phyloP scores from a whole-genome alignment of 75 land plant genomes.

The Pseudotsuga menziesii region DNA sequence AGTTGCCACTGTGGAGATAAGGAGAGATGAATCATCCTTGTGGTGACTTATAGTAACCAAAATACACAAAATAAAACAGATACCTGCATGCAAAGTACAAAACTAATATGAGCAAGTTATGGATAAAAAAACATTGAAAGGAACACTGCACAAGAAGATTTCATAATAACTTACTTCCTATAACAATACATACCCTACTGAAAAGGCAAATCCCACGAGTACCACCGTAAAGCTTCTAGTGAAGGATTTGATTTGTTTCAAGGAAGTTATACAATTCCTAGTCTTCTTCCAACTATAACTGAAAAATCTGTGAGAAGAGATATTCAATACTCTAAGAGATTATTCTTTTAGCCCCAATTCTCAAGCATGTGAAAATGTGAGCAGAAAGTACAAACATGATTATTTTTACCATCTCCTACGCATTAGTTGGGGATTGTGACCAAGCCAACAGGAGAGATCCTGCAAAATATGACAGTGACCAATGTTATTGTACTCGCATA shows the following conservation, averaged over 20 bases:
- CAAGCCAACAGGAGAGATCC: slow-evolving; percentile 57
- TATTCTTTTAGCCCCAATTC: neutral
- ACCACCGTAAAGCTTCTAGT: slow-evolving; percentile 76
- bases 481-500: slow-evolving; percentile 65
- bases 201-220: slow-evolving; percentile 51
- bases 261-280: slow-evolving; percentile 70
- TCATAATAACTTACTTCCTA: neutral
- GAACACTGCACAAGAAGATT: neutral
- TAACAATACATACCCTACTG: slow-evolving; percentile 49
- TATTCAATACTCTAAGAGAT: neutral
- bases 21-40: slow-evolving; percentile 41
- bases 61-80: slow-evolving; percentile 57
- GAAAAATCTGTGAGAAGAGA: slow-evolving; percentile 61
- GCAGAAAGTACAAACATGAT: neutral
- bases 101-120: neutral
- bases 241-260: slow-evolving; percentile 72
- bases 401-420: slow-evolving; percentile 77
- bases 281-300: slow-evolving; percentile 80
- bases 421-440: slow-evolving; percentile 74
- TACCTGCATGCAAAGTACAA: slow-evolving; percentile 47
- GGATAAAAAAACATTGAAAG: neutral
- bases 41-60: slow-evolving; percentile 54
- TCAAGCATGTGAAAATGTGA: slow-evolving; percentile 16
- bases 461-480: slow-evolving; percentile 59
- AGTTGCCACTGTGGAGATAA: slow-evolving; percentile 61